Conservation (phyloP, 805 yeast genomes). For the Maudiozyma saulgeensis region DNA sequence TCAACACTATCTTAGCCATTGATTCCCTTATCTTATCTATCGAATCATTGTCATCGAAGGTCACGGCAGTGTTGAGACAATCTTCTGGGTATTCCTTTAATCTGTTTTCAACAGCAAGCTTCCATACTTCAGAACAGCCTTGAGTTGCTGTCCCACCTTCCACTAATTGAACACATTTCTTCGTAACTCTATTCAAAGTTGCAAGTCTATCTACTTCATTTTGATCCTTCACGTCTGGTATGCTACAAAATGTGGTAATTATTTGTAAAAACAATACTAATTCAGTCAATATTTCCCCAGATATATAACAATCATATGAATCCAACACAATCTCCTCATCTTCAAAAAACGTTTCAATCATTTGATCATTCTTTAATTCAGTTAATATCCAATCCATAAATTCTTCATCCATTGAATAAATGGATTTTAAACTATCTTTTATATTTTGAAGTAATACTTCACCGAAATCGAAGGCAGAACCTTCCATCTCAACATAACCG, state of each 20-base stretch:
- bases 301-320: slow-evolving; percentile 51
- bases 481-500: slow-evolving; percentile 75
- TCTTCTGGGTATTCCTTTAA: slow-evolving; percentile 31
- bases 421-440: slow-evolving; percentile 26
- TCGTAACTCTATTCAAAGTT: slow-evolving; percentile 40
- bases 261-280: slow-evolving; percentile 44
- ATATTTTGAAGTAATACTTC: slow-evolving; percentile 46
- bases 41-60: slow-evolving; percentile 9
- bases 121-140: slow-evolving; percentile 21
- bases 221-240: slow-evolving; percentile 18
- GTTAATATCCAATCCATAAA: slow-evolving; percentile 26
- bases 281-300: slow-evolving; percentile 55
- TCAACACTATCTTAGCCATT: slow-evolving; percentile 48
- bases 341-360: slow-evolving; percentile 29
- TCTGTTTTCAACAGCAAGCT: slow-evolving; percentile 21
- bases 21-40: slow-evolving; percentile 15
- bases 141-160: slow-evolving; percentile 43
- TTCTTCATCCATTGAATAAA: slow-evolving; percentile 17
- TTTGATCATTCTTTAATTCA: slow-evolving; percentile 26
- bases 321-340: slow-evolving; percentile 39
- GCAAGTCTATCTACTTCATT: slow-evolving; percentile 16
- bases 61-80: not conserved
- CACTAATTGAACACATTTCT: slow-evolving; percentile 53
- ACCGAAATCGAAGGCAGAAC: slow-evolving; percentile 71
- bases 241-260: slow-evolving; percentile 32